Conservation (phyloP, 23 red algal species). For the Rhodosorus marinus region DNA sequence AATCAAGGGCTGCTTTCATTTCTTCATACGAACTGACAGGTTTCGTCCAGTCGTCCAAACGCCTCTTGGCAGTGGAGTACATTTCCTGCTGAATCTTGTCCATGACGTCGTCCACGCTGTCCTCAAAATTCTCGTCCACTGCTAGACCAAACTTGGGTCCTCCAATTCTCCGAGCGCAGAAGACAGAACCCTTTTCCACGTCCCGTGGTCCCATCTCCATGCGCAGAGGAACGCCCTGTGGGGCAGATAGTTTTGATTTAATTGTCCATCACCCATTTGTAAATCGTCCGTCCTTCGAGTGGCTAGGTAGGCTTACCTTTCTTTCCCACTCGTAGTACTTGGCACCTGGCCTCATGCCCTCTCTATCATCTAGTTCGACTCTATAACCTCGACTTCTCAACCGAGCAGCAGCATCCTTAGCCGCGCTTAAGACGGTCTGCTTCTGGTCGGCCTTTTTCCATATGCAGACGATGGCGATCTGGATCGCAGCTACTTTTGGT, state of each 20-base stretch:
- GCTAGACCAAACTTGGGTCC: constrained; percentile 1
- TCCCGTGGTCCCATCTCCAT: constrained; percentile 83
- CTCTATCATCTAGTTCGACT: constrained; percentile 57
- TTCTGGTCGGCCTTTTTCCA: constrained; percentile 24
- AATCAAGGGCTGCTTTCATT: constrained; percentile 24
- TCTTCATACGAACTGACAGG: constrained; percentile 38
- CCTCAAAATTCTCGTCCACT: constrained; percentile 1
- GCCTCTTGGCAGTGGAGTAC: constrained; percentile 3
- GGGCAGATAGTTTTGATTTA: no score
- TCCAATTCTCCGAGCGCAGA: constrained; percentile 19
- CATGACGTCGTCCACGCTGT: background rate
- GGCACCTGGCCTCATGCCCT: constrained; percentile 66
- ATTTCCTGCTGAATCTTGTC: constrained; percentile 2
- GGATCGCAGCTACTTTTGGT: constrained; percentile 60
- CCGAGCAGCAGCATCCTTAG: constrained; percentile 8
- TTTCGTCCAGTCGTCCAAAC: background rate
- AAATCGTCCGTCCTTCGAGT: no score
- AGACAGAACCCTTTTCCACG: constrained; percentile 18
- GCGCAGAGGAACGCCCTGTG: constrained; percentile 73
- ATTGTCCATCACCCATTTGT: no score
- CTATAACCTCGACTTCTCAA: constrained; percentile 15
- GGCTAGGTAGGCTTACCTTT: no score
- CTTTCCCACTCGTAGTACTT: constrained; percentile 98
- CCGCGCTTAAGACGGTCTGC: background rate
- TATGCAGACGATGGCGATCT: constrained; percentile 71